Evolutionary conservation across 2,329 filamentous ascomycete genomes (phyloP).

Genomic region (Botrytis deweyae): DNA sequence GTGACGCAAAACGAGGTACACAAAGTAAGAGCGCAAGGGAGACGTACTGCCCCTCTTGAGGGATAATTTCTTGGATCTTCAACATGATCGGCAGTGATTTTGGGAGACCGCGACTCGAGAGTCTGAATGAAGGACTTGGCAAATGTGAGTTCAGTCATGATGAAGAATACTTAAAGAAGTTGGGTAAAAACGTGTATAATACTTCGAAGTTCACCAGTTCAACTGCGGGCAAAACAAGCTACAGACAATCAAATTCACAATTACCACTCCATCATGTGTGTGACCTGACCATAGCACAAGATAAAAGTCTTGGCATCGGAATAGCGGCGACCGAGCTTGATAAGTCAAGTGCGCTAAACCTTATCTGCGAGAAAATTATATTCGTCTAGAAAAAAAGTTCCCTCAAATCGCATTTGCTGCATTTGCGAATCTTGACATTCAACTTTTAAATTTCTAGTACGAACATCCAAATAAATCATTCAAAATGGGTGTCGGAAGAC

Average conservation of each 20-base stretch:
- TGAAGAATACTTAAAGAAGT: conserved; percentile 29
- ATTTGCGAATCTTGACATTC: conserved; percentile 18
- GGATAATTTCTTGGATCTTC: conserved; percentile 81
- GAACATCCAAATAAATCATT: conserved; percentile 24
- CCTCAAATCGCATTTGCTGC: conserved; percentile 17
- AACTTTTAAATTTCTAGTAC: conserved; percentile 18
- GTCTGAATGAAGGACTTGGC: conserved; percentile 78
- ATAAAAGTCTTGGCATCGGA: conserved; percentile 26
- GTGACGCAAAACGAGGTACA: background rate
- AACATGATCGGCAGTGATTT: conserved; percentile 86
- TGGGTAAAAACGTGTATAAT: background rate
- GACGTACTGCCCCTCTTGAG: conserved; percentile 69
- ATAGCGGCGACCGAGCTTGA: conserved; percentile 21
- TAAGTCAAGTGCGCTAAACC: conserved; percentile 26
- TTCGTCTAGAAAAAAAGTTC: conserved; percentile 29
- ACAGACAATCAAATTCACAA: conserved; percentile 4
- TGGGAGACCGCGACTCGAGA: conserved; percentile 75
- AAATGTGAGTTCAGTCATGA: conserved; percentile 82
- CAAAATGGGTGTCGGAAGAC: conserved; percentile 83
- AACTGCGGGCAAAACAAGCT: background rate
- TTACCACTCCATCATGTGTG: background rate
- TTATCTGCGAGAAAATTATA: conserved; percentile 30
- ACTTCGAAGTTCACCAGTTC: background rate
- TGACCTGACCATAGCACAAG: background rate
- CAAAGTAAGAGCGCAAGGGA: background rate